These are phyloP conservation scores for Coemansia sp. DNA, from an alignment of 192 early-diverging fungal genomes.

Conservation along the genomic window DNA sequence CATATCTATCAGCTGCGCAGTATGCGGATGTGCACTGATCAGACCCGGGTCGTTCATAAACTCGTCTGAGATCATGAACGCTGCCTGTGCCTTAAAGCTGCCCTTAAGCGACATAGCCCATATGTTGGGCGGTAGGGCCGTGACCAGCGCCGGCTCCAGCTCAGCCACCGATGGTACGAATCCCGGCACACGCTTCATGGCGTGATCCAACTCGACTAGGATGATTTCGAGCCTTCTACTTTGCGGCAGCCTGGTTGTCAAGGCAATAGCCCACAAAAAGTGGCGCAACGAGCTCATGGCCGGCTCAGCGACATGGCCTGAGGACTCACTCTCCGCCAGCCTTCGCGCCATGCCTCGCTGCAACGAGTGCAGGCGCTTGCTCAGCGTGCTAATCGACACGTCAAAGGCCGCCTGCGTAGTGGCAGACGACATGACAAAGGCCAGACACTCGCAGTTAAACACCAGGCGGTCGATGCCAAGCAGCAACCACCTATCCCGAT, in stretches of 20 bases:
- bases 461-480: conserved; percentile 12
- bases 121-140: conserved; percentile 17
- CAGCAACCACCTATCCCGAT: neutral
- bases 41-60: conserved; percentile 9
- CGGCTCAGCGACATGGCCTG: neutral
- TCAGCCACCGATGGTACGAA: conserved; percentile 19
- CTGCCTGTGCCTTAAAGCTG: conserved; percentile 31
- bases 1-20: neutral
- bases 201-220: conserved; percentile 15
- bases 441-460: conserved; percentile 31
- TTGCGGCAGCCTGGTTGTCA: neutral
- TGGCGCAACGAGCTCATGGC: conserved; percentile 18
- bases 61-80: conserved; percentile 37
- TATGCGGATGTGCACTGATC: neutral
- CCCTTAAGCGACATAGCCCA: conserved; percentile 20
- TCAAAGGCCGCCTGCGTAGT: neutral
- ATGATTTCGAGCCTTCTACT: neutral
- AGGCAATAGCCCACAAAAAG: conserved; percentile 33
- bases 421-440: conserved; percentile 11
- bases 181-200: conserved; percentile 11
- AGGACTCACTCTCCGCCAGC: neutral
- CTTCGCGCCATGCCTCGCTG: conserved; percentile 7
- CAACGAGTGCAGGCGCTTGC: conserved; percentile 18
- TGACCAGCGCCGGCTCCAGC: conserved; percentile 35
- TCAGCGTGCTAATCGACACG: conserved; percentile 1